Base-by-base conservation (phyloP, 345 rosid genomes). In the Physaria fendleri region DNA sequence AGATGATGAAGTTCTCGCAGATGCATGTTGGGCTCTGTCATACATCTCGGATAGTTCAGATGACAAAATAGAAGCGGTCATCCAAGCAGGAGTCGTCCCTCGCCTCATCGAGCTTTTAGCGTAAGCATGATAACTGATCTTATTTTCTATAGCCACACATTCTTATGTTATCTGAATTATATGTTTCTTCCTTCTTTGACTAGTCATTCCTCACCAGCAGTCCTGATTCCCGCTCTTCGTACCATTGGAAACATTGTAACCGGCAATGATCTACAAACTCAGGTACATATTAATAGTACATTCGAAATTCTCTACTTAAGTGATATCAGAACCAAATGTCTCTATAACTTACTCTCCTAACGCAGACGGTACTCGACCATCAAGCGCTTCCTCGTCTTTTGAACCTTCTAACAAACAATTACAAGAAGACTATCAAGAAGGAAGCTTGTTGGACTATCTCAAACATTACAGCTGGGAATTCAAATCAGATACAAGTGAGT, bases 391-490 rank as follows among this genome's bases (percentile, higher is more conserved):
- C 96, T 8, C 65, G 79, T 69, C 85, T 88, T 33, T 50, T 77
- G 61, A 74, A 80, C 68, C 72, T 88, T 33, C 51, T 88, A 69
- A 75, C 73, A 2, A 79, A 74, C 35, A 75, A 71, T 47, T 77
- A 78, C 67, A 85, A 88, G 74, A 85, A 84, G 78, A 88, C 91
- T 71, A 83, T 88, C 63, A 85, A 80, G 80, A 88, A 88, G 78
- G 90, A 85, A 83, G 88, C 96, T 14, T 88, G 96, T 54, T 88
- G 96, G 96, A 85, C 95, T 33, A 81, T 88, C 59, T 88, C 96
- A 9, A 88, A 88, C 63, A 88, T 88, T 40, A 84, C 95, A 12
- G 95, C 96, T 76, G 96, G 96, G 44, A 80, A 81, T 71, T 70
- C 6, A 12, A 6, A 18, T 18, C 77, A 73, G 74, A 68, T 73